These are phyloP conservation scores for Zarea fungicola DNA, from an alignment of 2,329 filamentous ascomycete species.

Conservation along the genomic window DNA sequence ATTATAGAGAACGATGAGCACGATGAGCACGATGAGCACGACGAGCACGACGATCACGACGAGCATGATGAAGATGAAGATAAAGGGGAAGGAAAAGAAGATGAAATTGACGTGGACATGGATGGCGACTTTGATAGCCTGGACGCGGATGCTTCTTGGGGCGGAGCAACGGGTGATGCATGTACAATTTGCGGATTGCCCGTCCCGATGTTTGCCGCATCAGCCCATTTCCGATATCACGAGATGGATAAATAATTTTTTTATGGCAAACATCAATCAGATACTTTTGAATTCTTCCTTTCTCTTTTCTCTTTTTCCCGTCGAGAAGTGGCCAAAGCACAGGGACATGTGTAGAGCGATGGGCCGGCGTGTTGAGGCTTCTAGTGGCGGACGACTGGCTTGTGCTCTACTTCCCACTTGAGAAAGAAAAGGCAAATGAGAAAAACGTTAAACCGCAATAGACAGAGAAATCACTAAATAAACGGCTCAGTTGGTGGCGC, in stretches of 20 bases:
- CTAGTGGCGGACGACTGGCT: no score
- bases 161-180: slow-evolving; percentile 23
- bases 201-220: slow-evolving; percentile 54
- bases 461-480: neutral
- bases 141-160: slow-evolving; percentile 20
- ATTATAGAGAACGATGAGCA: no score
- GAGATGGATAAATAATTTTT: slow-evolving; percentile 24
- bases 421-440: neutral
- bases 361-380: no score
- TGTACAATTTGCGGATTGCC: slow-evolving; percentile 47
- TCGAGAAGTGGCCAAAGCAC: no score
- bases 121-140: slow-evolving; percentile 12
- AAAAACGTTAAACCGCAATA: neutral
- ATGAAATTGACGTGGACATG: slow-evolving; percentile 14
- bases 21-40: no score
- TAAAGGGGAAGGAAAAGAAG: slow-evolving; percentile 25
- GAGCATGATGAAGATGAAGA: slow-evolving; percentile 18
- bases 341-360: no score
- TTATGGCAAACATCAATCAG: no score
- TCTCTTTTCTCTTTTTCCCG: no score
- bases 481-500: neutral
- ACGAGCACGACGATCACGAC: slow-evolving; percentile 23
- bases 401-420: neutral
- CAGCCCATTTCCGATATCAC: slow-evolving; percentile 44
- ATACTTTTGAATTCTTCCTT: no score